Evolutionary conservation across 352 stramenopile genomes (phyloP), one percentile per base, ranked within the genome.

Genomic region (Salisapilia sapeloensis): DNA sequence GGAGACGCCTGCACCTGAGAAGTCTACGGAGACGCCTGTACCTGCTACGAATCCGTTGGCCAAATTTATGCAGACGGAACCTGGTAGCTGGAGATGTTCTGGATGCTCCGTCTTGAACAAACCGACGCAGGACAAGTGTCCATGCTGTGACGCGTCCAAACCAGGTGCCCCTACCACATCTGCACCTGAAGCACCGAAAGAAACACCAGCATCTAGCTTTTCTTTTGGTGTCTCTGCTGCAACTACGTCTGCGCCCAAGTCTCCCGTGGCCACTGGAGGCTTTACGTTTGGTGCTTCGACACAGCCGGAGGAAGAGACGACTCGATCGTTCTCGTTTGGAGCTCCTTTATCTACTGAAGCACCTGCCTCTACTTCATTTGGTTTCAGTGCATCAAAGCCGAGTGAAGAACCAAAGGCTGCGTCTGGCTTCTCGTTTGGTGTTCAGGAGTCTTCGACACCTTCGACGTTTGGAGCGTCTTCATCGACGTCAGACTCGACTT

Each of bases 11-110:
- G 6, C 32, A 29, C 12, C 8, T 11, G n/a, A 38, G 28, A 21
- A 29, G 24, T 30, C 17, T n/a, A 21, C 32, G 28, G 23, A 10
- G 8, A 14, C 14, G 14, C 7, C 32, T 21, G 9, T 17, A 21
- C 6, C 13, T 24, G 45, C 24, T 29, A 37, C 48, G 20, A 79
- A 80, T 30, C 67, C 67, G 15, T 42, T 78, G 24, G 55, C 56
- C 10, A 67, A 53, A 33, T 87, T 87, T 16, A 57, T 76, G 49
- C 53, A 83, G 42, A 4, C 65, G 29, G 60, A 53, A 6, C 47
- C 60, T n/a, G 74, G 70, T 22, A 74, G 69, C 36, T 90, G 74
- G 74, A 85, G 76, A 31, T 90, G 74, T 18, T 62, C 74, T n/a
- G 69, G 49, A 27, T 90, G 74, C 42, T 53, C 60, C 21, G 74